These are phyloP conservation scores for Lavandula angustifolia DNA, from an alignment of 257 asterid species.

Conservation along the genomic window DNA sequence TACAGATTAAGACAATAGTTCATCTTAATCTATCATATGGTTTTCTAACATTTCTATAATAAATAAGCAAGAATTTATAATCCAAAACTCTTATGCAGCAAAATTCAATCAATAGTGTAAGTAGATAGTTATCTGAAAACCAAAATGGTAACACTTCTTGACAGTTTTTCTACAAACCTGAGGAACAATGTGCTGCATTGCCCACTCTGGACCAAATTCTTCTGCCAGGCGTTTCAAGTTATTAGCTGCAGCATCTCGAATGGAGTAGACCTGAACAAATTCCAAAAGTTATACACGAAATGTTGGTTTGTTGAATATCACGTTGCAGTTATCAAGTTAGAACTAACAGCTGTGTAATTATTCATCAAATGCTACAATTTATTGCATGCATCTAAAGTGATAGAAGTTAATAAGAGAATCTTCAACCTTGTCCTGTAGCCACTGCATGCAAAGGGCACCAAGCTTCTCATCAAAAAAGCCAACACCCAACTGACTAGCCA, in stretches of 20 bases:
- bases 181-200: slow-evolving; percentile 84
- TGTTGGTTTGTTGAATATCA: slow-evolving; percentile 7
- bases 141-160: neutral
- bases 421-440: slow-evolving; percentile 72
- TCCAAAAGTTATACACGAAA: neutral
- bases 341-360: slow-evolving; percentile 1
- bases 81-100: neutral
- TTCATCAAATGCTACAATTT: slow-evolving; percentile 10
- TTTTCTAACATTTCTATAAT: neutral
- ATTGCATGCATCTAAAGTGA: slow-evolving; percentile 15
- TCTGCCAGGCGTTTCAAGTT: slow-evolving; percentile 80
- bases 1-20: neutral
- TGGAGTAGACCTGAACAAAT: slow-evolving; percentile 64
- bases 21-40: slow-evolving; percentile 1
- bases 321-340: neutral
- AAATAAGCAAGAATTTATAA: slow-evolving; percentile 11
- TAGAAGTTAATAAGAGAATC: neutral
- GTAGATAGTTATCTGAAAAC: slow-evolving; percentile 19
- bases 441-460: slow-evolving; percentile 79
- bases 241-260: slow-evolving; percentile 84
- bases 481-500: slow-evolving; percentile 67
- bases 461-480: slow-evolving; percentile 79
- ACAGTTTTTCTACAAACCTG: slow-evolving; percentile 30
- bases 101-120: neutral
- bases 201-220: slow-evolving; percentile 95